Evolutionary conservation across 1,139 yeast genomes (phyloP), one percentile per base, ranked within the genome.

Genomic region (Keqinozyma sinolaborantium): DNA sequence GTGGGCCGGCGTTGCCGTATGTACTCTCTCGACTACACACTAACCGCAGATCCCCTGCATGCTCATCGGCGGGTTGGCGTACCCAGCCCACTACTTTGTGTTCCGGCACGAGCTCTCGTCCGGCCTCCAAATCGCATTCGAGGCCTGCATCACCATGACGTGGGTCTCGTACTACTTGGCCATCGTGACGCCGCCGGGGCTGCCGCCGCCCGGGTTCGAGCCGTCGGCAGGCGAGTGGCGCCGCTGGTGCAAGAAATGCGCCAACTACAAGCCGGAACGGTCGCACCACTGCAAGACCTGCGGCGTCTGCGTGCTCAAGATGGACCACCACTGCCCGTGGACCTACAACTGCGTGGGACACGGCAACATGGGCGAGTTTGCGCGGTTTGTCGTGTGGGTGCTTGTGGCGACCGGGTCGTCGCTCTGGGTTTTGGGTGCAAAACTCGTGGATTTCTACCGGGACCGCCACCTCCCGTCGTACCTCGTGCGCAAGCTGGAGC

Each of bases 251-350:
- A 64, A 66, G 37, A 84, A 81, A 45, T 92, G 98, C 54, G 50
- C 63, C 25, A 79, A 77, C 32, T 88, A 95, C 88, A 92, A 92
- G 51, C 98, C 98, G 0, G 97, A 90, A 52, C 62, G 98, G 34
- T 72, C 85, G 34, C 98, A 92, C 53, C 97, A 92, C 56, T 92
- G 98, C 39, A 79, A 84, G 2, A 60, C 74, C 12, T 79, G 94
- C 42, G 72, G 77, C 7, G 61, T 59, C 33, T 92, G 98, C 56
- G 73, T 85, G 1, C 64, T 90, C 34, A 66, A 71, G 38, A 83
- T 83, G 92, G 94, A 83, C 57, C 98, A 92, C 52, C 95, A 85
- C 59, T 92, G 98, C 53, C 97, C 98, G 0, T 92, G 98, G 98
- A 88, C 94, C 50, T 78, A 94, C 4, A 70, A 77, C 14, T 92